Evolutionary conservation across 352 stramenopile genomes (phyloP).

Genomic region (Pythium graminicola): DNA sequence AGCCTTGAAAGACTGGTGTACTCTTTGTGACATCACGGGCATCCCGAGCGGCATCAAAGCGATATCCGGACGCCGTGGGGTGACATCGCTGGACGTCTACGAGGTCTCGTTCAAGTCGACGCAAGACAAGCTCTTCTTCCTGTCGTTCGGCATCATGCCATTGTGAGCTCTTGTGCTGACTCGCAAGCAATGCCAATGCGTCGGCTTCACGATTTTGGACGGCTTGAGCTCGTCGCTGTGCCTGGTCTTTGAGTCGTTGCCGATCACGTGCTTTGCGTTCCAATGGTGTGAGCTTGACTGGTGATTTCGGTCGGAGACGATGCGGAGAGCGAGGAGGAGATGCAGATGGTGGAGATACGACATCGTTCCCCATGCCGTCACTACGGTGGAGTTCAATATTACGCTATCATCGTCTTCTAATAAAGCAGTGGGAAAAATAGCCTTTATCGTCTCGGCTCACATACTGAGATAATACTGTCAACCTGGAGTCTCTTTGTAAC

Average conservation of each 20-base stretch:
- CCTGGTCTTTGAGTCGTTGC: slow-evolving; percentile 22
- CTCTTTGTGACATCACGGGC: slow-evolving; percentile 9
- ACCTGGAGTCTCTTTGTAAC: too few relatives aligned
- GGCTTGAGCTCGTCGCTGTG: slow-evolving; percentile 9
- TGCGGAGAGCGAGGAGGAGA: slow-evolving; percentile 1
- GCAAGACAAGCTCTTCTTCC: slow-evolving; percentile 65
- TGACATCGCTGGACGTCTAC: slow-evolving; percentile 48
- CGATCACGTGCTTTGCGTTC: slow-evolving; percentile 24
- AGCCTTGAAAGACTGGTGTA: slow-evolving; percentile 51
- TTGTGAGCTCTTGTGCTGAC: slow-evolving; percentile 20
- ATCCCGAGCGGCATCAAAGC: slow-evolving; percentile 18
- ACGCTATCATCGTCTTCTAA: background rate
- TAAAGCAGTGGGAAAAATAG: too few relatives aligned
- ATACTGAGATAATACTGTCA: too few relatives aligned
- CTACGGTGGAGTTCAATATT: too few relatives aligned
- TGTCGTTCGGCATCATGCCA: slow-evolving; percentile 22
- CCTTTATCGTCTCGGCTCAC: too few relatives aligned
- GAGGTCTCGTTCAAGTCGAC: slow-evolving; percentile 51
- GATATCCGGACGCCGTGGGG: slow-evolving; percentile 48
- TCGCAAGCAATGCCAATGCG: slow-evolving; percentile 3
- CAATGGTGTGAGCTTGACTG: slow-evolving; percentile 27
- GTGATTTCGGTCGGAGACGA: slow-evolving; percentile 10
- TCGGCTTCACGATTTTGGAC: slow-evolving; percentile 15
- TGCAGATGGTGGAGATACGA: too few relatives aligned
- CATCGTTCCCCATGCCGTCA: too few relatives aligned